Evolutionary conservation across 169 alveolate genomes (phyloP).

Genomic region (Eimeria sp.): DNA sequence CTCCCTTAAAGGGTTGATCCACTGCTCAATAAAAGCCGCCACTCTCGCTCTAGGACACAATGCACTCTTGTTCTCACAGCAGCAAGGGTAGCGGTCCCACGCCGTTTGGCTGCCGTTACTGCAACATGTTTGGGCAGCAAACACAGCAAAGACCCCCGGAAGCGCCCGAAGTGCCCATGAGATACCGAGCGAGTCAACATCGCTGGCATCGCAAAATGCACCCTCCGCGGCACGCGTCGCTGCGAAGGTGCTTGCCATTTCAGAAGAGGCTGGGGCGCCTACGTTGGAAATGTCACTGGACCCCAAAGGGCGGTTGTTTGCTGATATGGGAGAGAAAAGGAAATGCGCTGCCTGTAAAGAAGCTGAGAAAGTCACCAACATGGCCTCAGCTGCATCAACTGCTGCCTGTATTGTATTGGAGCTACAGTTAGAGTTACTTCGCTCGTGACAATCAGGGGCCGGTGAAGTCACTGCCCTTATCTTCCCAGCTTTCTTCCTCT

Average conservation of each 20-base stretch:
- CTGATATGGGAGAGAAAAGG: conserved; percentile 22
- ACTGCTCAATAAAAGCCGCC: conserved; percentile 23
- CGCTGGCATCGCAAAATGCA: background rate
- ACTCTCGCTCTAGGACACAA: conserved; percentile 25
- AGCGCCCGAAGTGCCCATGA: conserved; percentile 51
- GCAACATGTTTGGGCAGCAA: conserved; percentile 47
- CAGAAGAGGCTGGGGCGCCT: background rate
- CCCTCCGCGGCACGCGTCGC: conserved; percentile 57
- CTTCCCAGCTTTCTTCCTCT: background rate
- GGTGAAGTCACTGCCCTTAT: background rate
- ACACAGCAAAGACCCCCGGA: conserved; percentile 6
- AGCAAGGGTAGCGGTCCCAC: conserved; percentile 24
- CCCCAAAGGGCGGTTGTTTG: background rate
- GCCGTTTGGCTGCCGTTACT: conserved; percentile 26
- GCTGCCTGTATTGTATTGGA: background rate
- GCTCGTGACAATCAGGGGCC: background rate
- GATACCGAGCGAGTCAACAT: background rate
- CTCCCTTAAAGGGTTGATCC: conserved; percentile 15
- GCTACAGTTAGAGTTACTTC: background rate
- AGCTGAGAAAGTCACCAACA: conserved; percentile 41
- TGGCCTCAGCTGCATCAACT: conserved; percentile 49
- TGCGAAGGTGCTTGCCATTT: background rate
- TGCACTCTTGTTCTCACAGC: background rate
- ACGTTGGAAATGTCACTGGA: background rate
- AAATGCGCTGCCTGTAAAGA: conserved; percentile 46